phyloP scores from a whole-genome alignment of 2,329 filamentous ascomycete genomes.

The Penicillium sp. region DNA sequence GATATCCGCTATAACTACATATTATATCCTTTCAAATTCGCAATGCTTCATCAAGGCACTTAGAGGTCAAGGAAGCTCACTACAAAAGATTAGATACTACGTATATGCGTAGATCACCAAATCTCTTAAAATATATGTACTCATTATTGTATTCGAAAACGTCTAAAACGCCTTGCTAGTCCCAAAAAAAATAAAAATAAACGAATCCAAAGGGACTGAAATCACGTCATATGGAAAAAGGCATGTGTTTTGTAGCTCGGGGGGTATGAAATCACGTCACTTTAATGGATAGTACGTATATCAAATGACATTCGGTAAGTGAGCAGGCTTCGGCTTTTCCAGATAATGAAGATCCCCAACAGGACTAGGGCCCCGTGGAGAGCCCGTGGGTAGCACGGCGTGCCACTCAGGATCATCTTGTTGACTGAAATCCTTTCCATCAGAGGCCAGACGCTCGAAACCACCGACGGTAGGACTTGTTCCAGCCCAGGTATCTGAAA shows the following conservation, averaged over 20 bases:
- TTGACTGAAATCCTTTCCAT: not conserved
- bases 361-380: not conserved
- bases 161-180: too few species aligned
- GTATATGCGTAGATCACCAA: too few species aligned
- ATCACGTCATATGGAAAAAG: too few species aligned
- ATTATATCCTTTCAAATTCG: not conserved
- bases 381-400: not conserved
- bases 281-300: not conserved
- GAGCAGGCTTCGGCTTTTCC: not conserved
- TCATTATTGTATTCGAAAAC: too few species aligned
- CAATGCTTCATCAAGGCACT: not conserved
- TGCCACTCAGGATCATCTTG: not conserved
- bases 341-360: not conserved
- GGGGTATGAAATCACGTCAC: not conserved
- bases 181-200: too few species aligned
- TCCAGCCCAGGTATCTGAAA: not conserved
- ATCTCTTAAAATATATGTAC: too few species aligned
- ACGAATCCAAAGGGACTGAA: too few species aligned
- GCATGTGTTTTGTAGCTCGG: too few species aligned
- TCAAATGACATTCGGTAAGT: not conserved
- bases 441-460: not conserved
- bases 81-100: too few species aligned
- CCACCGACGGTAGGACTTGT: not conserved
- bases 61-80: too few species aligned
- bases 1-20: too few species aligned